A percentile compares a stretch with the other conserved stretches of the same genome.
phyloP scores from a whole-genome alignment of 257 asterid genomes.

The Nyctanthes arbortristis region DNA sequence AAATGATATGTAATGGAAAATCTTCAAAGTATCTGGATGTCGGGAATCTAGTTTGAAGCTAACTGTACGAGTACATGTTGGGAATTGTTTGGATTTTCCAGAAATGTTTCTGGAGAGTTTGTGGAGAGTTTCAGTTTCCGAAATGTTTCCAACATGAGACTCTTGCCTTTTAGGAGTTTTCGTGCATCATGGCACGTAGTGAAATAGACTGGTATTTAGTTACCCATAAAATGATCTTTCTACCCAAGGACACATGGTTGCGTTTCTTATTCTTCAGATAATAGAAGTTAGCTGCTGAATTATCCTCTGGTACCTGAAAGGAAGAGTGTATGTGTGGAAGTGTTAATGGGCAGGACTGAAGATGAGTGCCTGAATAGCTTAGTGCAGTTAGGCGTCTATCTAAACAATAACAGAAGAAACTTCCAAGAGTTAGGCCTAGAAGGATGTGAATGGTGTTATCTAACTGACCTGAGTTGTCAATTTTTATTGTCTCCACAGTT shows the following conservation, averaged over 20 bases:
- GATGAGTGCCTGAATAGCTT: background rate
- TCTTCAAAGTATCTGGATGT: too few relatives aligned
- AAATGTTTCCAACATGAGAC: too few relatives aligned
- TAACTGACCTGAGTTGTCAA: background rate
- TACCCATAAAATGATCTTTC: background rate
- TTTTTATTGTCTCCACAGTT: background rate
- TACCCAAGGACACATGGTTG: background rate
- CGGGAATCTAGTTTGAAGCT: conserved; percentile 2
- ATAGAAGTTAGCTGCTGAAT: background rate
- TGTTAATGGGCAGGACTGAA: background rate
- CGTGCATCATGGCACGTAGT: too few relatives aligned
- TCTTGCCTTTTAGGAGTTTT: too few relatives aligned
- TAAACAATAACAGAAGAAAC: background rate
- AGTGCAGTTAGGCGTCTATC: background rate
- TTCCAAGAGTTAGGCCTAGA: background rate
- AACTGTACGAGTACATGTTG: conserved; percentile 1
- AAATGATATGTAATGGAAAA: background rate
- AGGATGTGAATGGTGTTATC: background rate
- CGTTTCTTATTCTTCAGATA: background rate
- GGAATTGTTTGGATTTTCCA: conserved; percentile 1
- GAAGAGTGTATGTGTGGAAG: background rate
- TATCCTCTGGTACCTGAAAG: background rate
- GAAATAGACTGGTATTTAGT: background rate
- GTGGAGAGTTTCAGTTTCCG: too few relatives aligned
- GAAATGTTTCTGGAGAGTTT: too few relatives aligned